Base-by-base conservation (phyloP, 345 rosid genomes). In the Citrus cavaleriei region DNA sequence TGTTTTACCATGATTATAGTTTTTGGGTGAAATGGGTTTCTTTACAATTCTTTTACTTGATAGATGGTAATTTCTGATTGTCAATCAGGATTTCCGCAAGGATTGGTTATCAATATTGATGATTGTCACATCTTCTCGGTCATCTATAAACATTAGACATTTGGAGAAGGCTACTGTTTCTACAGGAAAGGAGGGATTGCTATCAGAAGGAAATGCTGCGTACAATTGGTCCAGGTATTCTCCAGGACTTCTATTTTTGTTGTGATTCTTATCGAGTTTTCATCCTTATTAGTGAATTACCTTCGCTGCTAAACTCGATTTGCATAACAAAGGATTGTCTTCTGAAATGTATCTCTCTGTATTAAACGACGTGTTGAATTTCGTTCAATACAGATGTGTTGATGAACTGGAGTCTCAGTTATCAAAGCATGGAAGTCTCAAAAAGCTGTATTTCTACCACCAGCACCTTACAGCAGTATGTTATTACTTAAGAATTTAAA, bases 81-180 rank as follows among this genome's bases (percentile, higher is more conserved):
- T 80, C 86, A 74, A 83, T 70, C 90, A 96, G 99, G 98, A 91
- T 72, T 94, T 96, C 78, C 95, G 99, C 63, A 96, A 93, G 87
- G 95, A 93, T 85, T 96, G 99, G 99, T 66, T 96, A 83, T 91
- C 90, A 57, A 90, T 96, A 84, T 87, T 96, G 91, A 91, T 94
- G 98, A 90, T 94, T 83, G 99, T 94, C 79, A 96, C 99, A 67
- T 96, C 99, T 69, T 88, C 99, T 58, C 90, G 98, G 72, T 94
- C 99, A 79, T 93, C 97, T 28, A 92, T 96, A 82, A 96, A 91
- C 87, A 94, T 96, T 83, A 90, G 98, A 83, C 99, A 96, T 82
- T 79, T 96, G 88, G 99, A 96, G 86, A 96, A 96, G 84, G 99
- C 99, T 78, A 94, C 99, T 38, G 92, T 96, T 85, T 96, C 99